Evolutionary conservation across 371 early-diverging fungal species (phyloP).

Genomic region (Umbelopsis sp.): DNA sequence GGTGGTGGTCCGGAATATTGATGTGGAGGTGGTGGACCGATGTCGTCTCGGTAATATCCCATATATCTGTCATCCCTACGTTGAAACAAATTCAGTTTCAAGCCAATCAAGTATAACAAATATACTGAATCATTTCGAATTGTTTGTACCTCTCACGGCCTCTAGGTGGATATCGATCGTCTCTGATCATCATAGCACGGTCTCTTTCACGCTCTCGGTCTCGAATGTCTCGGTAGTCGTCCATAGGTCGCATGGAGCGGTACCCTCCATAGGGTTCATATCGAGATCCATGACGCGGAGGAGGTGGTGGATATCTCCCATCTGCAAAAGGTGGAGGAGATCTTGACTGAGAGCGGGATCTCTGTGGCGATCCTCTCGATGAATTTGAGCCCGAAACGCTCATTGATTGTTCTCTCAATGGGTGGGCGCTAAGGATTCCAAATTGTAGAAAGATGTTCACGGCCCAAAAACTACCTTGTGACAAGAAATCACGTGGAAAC

Average conservation of each 20-base stretch:
- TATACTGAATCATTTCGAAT: neutral
- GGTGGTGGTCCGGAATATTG: conserved; percentile 38
- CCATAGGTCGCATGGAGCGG: conserved; percentile 42
- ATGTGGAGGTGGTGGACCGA: conserved; percentile 34
- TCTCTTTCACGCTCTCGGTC: conserved; percentile 57
- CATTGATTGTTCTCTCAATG: conserved; percentile 27
- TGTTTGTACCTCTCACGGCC: conserved; percentile 36
- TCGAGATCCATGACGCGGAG: conserved; percentile 44
- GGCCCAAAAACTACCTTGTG: conserved; percentile 1
- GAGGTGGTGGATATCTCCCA: conserved; percentile 43
- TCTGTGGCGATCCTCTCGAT: conserved; percentile 50
- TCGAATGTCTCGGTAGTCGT: conserved; percentile 54
- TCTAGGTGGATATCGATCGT: conserved; percentile 46
- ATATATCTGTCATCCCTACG: conserved; percentile 46
- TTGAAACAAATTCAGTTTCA: too few species aligned
- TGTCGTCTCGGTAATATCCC: conserved; percentile 53
- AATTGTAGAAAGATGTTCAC: conserved; percentile 5
- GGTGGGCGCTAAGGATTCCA: neutral
- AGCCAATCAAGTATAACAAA: too few species aligned
- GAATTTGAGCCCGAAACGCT: conserved; percentile 58
- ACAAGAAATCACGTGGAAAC: neutral
- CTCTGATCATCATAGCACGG: conserved; percentile 43
- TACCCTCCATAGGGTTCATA: conserved; percentile 40
- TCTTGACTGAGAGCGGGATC: conserved; percentile 53
- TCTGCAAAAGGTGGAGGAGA: conserved; percentile 50